Evolutionary conservation across 1,284 basidiomycete species (phyloP), one percentile per base, ranked within the genome.

Genomic region (Ganoderma lingzhi): DNA sequence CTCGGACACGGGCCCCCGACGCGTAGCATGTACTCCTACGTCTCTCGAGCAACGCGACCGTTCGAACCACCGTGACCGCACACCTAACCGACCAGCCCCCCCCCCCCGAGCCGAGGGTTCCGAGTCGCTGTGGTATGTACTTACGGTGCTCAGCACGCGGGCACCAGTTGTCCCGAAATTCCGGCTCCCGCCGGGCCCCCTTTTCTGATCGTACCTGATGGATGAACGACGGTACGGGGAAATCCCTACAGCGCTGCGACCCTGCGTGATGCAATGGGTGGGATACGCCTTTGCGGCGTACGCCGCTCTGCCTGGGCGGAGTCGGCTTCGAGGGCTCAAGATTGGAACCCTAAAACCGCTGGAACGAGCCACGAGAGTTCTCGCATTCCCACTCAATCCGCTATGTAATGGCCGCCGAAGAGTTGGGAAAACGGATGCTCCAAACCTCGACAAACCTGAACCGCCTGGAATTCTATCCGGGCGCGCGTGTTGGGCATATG

Each of bases 191-290:
- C 23, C 23, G 23, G 23, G 30, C 14, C 30, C 53, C 15, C 32
- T 17, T 8, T 56, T 56, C 53, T 56, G 53, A 56, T 35, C 30
- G 53, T 56, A 9, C 53, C 53, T 56, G 53, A 56, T 56, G 30
- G 28, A 56, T 30, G 23, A 51, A 51, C 23, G 12, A n/a, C 48
- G 53, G 53, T 19, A 30, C 30, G 53, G 53, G 32, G 30, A 35
- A 56, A 19, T 56, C 53, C 53, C 53, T 53, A n/a, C 51, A 28
- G 53, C 28, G 28, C 28, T 8, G 53, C 17, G 53, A 56, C 53
- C 53, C 15, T 56, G 53, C 6, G 5, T 28, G 8, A 56, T 56
- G 30, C 53, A 56, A 17, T 32, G 5, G 53, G 53, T 17, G 32
- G 30, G 53, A 35, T 17, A 15, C 53, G 19, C 28, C 28, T 15